phyloP scores from a whole-genome alignment of 352 stramenopile genomes.

The Pythium biforme region DNA sequence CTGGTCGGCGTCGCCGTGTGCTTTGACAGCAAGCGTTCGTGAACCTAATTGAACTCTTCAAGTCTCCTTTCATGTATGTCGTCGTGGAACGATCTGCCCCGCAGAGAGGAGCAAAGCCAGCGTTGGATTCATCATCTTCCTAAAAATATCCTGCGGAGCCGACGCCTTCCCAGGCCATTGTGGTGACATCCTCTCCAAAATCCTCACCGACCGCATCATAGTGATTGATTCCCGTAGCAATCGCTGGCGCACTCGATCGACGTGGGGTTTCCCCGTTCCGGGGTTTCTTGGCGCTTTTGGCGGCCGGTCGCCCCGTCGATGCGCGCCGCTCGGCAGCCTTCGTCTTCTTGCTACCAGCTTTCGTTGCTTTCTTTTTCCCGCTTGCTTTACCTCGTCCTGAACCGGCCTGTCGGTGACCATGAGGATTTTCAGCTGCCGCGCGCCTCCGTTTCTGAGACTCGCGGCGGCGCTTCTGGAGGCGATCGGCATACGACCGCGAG shows the following conservation, averaged over 20 bases:
- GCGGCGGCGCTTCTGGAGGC: conserved; percentile 34
- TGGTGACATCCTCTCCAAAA: conserved; percentile 53
- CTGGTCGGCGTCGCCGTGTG: conserved; percentile 25
- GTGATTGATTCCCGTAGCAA: conserved; percentile 42
- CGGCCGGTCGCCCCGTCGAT: conserved; percentile 9
- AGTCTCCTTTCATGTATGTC: background rate
- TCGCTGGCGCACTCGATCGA: conserved; percentile 35
- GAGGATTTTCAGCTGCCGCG: conserved; percentile 13
- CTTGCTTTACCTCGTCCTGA: background rate
- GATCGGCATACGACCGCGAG: conserved; percentile 56
- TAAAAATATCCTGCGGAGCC: conserved; percentile 64
- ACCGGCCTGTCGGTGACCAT: background rate
- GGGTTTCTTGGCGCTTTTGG: conserved; percentile 8
- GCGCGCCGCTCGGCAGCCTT: conserved; percentile 16
- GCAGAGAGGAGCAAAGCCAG: too few species aligned
- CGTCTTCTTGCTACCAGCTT: conserved; percentile 14
- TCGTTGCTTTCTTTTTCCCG: conserved; percentile 12
- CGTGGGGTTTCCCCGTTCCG: conserved; percentile 18
- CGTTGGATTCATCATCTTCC: too few species aligned
- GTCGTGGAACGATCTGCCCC: too few species aligned
- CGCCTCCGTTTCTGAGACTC: conserved; percentile 55
- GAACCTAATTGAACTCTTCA: background rate
- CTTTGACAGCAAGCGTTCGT: conserved; percentile 25
- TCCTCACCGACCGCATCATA: conserved; percentile 49
- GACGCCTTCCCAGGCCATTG: conserved; percentile 72